Base-by-base conservation (phyloP, 805 yeast species). In the Wickerhamomyces subpelliculosus region DNA sequence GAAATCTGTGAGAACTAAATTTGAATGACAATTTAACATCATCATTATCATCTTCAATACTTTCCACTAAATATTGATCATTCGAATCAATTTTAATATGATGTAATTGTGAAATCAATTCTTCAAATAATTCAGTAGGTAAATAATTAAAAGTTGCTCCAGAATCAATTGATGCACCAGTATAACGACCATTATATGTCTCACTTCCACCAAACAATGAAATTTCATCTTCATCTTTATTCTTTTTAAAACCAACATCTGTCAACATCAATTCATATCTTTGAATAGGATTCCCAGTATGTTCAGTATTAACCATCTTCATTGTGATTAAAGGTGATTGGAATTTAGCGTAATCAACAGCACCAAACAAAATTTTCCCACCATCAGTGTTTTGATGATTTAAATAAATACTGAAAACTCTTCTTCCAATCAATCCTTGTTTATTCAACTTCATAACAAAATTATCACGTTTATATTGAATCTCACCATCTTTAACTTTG, bases 331-430 rank as follows among this genome's bases (percentile, higher is more conserved):
- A 48, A 2, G 54, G 55, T 13, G 62, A 64, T 4, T 46, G 19
- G 41, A 55, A 67, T 47, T 68, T 68, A 5, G 64, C 61, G 17
- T 49, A 48, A 44, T 68, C 73, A 21, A 67, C 52, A 6, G 61
- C 69, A 27, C 74, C 73, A 42, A 68, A 60, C 10, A 67, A 43
- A 2, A 68, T 40, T n/a, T 39, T 38, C 1, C 57, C 57, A 24
- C 34, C 37, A 2, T 33, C 31, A 3, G 29, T 21, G 5, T 30
- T 28, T 5, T 38, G 42, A 4, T 22, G n/a, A 27, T 46, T 39
- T 5, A 53, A 21, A 40, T 45, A 53, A 10, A 49, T 32, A 26
- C 52, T 43, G 26, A 51, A 49, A 2, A 48, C n/a, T 13, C 31
- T 36, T 25, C 53, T 34, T 1, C 44, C 31, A 16, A 47, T 44